Base-by-base conservation (phyloP, 352 stramenopile genomes). In the Phytophthora sp. region DNA sequence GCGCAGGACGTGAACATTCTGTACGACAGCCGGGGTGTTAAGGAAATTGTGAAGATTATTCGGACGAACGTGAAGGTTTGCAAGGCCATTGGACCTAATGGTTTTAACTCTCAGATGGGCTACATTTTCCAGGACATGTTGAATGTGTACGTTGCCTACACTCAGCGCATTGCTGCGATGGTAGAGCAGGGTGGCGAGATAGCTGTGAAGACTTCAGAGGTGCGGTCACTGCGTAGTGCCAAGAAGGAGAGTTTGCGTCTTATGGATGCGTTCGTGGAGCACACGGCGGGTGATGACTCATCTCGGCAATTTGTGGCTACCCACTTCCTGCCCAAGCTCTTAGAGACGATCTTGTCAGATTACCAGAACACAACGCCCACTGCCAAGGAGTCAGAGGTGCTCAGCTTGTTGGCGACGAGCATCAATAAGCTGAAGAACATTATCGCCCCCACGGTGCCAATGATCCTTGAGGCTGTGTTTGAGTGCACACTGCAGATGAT, bases 401-500 rank as follows among this genome's bases (percentile, higher is more conserved):
- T 99, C 54, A 94, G 77, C 53, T 83, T 99, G 23, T 92, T 99
- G 31, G 91, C 97, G 5, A 98, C 95, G 15, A 94, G 96, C 48
- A 95, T 99, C 58, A 97, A 98, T 69, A 99, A 98, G 62, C 81
- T 99, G 24, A 98, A 98, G 66, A 91, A 76, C 51, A 80, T 84
- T 20, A 92, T 96, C 42, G 87, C 80, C 7, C 74, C 79, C 17
- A 86, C 66, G 1, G 95, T 99, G 28, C 96, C 97, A 11, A 82
- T 88, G 60, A 98, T 99, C 43, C 92, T 99, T 70, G 94, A 99
- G 57, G 87, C 95, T 48, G 95, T 99, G 23, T 99, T 99, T 72
- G 95, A 99, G 80, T 98, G 94, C 67, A 99, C 98, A 34, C 80
- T 99, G 24, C 90, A 99, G 72, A 99, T 99, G 96, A 99, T 99